Evolutionary conservation across 108 stramenopile species (phyloP).

Genomic region (Craspedostauros australis): DNA sequence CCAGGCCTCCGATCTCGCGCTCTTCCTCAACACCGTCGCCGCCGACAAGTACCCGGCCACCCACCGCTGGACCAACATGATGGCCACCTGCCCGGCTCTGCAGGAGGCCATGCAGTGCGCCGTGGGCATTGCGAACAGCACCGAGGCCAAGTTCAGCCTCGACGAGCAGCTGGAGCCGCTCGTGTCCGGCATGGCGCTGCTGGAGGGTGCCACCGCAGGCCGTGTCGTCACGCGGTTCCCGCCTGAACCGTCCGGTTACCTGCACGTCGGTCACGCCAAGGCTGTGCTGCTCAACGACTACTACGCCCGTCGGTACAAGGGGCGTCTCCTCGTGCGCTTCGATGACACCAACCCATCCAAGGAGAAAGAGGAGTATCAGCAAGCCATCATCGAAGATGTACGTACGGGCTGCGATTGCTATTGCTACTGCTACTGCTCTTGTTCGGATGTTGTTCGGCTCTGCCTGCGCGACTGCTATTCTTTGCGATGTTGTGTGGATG

Average conservation of each 20-base stretch:
- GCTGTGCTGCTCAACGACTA: slow-evolving; percentile 96
- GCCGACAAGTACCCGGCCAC: slow-evolving; percentile 27
- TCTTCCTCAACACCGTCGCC: slow-evolving; percentile 21
- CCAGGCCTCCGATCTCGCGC: slow-evolving; percentile 25
- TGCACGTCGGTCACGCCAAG: slow-evolving; percentile 99
- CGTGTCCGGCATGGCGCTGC: slow-evolving; percentile 62
- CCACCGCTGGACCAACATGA: slow-evolving; percentile 69
- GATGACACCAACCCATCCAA: slow-evolving; percentile 99
- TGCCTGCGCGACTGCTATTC: no score
- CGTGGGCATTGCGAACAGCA: slow-evolving; percentile 48
- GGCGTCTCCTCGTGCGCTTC: slow-evolving; percentile 88
- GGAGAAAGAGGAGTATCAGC: slow-evolving; percentile 98
- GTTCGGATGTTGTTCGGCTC: no score
- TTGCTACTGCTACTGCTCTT: no score
- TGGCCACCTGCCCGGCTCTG: slow-evolving; percentile 60
- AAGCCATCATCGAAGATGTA: slow-evolving; percentile 83
- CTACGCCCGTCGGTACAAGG: slow-evolving; percentile 94
- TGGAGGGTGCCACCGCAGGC: slow-evolving; percentile 89
- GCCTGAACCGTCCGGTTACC: slow-evolving; percentile 98
- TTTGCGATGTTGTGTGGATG: no score
- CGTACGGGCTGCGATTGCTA: no score
- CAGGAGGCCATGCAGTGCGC: slow-evolving; percentile 73
- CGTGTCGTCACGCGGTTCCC: slow-evolving; percentile 93
- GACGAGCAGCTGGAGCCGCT: slow-evolving; percentile 45
- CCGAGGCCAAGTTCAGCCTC: slow-evolving; percentile 43